Conservation (phyloP, 257 asterid genomes). For the Verbena officinalis region DNA sequence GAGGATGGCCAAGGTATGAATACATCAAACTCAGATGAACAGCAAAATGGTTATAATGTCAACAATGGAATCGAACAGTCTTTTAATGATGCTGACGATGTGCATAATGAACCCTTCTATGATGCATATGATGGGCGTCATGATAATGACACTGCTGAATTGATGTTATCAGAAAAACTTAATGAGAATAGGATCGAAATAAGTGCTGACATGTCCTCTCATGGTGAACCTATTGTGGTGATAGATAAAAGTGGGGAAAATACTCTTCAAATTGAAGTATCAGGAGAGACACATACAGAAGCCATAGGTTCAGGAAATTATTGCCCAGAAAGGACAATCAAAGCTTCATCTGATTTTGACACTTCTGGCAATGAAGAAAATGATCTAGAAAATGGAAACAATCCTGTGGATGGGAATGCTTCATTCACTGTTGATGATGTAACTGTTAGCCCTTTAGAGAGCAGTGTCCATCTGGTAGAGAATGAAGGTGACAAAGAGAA, state of each 20-base stretch:
- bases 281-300: constrained; percentile 33
- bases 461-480: constrained; percentile 36
- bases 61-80: constrained; percentile 25
- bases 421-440: constrained; percentile 20
- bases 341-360: constrained; percentile 22
- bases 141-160: constrained; percentile 23
- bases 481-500: constrained; percentile 32
- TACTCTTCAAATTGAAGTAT: constrained; percentile 25
- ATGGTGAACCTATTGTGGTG: constrained; percentile 32
- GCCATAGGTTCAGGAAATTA: constrained; percentile 19
- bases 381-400: constrained; percentile 22
- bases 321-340: constrained; percentile 26
- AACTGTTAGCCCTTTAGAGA: constrained; percentile 27
- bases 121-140: constrained; percentile 32
- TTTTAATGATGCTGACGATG: constrained; percentile 24
- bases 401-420: constrained; percentile 20
- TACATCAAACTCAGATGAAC: constrained; percentile 28
- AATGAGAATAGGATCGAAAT: constrained; percentile 15
- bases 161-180: constrained; percentile 18
- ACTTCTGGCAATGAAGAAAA: constrained; percentile 14
- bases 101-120: constrained; percentile 20
- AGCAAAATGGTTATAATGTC: constrained; percentile 29
- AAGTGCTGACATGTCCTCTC: constrained; percentile 24
- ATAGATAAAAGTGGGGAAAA: constrained; percentile 30
- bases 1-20: constrained; percentile 24